Conservation (phyloP, 345 rosid genomes). For the Nephelium lappaceum region DNA sequence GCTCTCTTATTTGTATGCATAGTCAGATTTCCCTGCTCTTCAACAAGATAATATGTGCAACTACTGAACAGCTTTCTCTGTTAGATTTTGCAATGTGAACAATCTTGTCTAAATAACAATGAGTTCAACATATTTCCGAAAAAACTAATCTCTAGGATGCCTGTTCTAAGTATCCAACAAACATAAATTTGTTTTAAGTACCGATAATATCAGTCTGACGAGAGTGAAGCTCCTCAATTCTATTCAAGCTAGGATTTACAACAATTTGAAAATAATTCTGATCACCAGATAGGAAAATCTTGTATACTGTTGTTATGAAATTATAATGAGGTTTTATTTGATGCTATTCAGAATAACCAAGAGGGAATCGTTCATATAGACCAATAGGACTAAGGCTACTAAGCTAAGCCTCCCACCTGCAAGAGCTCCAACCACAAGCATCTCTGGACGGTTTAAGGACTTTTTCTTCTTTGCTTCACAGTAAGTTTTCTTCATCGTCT, state of each 20-base stretch:
- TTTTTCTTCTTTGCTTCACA: conserved; percentile 79
- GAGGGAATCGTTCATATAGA: neutral
- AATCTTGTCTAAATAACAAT: neutral
- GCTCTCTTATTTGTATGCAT: neutral
- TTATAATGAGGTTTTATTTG: neutral
- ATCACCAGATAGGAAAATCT: neutral
- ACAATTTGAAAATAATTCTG: neutral
- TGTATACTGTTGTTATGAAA: neutral
- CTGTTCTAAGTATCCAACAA: neutral
- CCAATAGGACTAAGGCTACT: too few relatives aligned
- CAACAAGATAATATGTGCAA: neutral
- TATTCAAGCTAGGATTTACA: neutral
- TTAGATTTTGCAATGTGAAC: neutral
- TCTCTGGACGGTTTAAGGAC: conserved; percentile 85
- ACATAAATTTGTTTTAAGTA: neutral
- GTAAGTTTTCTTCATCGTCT: conserved; percentile 70
- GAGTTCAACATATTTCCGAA: neutral
- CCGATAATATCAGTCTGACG: neutral
- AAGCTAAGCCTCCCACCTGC: conserved; percentile 58
- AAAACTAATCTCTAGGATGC: neutral
- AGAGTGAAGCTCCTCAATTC: neutral
- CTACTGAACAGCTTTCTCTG: neutral
- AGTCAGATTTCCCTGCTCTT: neutral
- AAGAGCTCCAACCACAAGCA: conserved; percentile 88
- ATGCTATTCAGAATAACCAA: neutral